Conservation (phyloP, 2,329 filamentous ascomycete genomes). For the Aspergillus sp. region DNA sequence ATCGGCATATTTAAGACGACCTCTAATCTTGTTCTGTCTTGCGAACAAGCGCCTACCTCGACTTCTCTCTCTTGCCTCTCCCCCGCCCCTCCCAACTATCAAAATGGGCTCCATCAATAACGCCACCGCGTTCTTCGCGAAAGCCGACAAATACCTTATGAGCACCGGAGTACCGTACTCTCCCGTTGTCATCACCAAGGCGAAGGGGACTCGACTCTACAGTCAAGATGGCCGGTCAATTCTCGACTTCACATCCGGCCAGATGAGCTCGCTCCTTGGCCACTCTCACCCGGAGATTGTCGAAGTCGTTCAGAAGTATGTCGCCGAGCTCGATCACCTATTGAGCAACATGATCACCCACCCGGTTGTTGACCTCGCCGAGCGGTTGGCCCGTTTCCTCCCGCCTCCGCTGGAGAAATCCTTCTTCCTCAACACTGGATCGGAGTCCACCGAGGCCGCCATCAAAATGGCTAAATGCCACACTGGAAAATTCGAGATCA, state of each 20-base stretch:
- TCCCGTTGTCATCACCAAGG: conserved; percentile 46
- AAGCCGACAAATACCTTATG: conserved; percentile 44
- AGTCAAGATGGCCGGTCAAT: conserved; percentile 46
- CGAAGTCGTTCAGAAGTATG: conserved; percentile 51
- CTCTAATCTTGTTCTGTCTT: not conserved
- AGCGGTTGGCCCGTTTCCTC: conserved; percentile 51
- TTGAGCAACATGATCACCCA: conserved; percentile 60
- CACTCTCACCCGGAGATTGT: conserved; percentile 61
- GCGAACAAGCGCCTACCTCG: not conserved
- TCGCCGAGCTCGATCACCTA: conserved; percentile 57
- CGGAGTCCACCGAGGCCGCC: conserved; percentile 61
- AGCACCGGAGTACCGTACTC: conserved; percentile 42
- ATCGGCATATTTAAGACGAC: not conserved
- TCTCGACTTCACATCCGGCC: conserved; percentile 61
- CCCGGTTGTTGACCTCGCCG: conserved; percentile 57
- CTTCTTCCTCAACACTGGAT: conserved; percentile 60
- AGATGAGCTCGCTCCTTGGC: conserved; percentile 61
- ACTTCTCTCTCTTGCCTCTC: not conserved
- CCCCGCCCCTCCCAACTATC: not conserved
- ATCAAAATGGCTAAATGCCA: conserved; percentile 65
- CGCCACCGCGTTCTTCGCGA: conserved; percentile 30
- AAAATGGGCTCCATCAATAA: not conserved
- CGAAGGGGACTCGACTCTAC: conserved; percentile 49
- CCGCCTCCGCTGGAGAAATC: conserved; percentile 53
- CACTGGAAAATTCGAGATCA: conserved; percentile 66